Base-by-base conservation (phyloP, 164 flowering plant species). In the Vitis labrusca region DNA sequence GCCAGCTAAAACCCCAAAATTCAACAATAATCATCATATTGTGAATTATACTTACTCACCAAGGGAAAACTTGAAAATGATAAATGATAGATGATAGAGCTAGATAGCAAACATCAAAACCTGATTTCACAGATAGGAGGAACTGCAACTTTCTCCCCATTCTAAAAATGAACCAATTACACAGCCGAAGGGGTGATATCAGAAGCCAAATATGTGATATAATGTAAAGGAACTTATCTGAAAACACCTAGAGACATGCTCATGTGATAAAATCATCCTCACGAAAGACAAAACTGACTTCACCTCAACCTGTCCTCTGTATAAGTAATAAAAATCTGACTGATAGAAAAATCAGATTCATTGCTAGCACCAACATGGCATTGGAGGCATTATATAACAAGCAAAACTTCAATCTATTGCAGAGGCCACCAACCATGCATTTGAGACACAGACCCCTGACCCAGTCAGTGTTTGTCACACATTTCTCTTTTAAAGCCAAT, bases 381-480 rank as follows among this genome's bases (percentile, higher is more conserved):
- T 9, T 30, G 8, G 10, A 66, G 8, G 50, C 50, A 53, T 53
- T 30, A 16, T n/a, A 29, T 16, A 2, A 51, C n/a, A 57, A 63
- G 37, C 63, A 52, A 49, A 70, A 53, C 53, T 23, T 49, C 62
- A 63, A 61, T 63, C 27, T 23, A 27, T 54, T 9, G 61, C 16
- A 19, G 16, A 64, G 27, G 67, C 53, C 37, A 67, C 47, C 71
- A 67, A 23, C 65, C 58, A 67, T 59, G 53, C 55, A 32, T 54
- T 9, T 53, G 49, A 17, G 64, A 61, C 23, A 67, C 17, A 54
- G 66, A 53, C 67, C 50, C 71, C 65, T 66, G 27, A 50, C 67
- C 50, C 12, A 68, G 69, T 73, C 68, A 60, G 78, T 65, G 48
- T 64, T 10, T 37, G 54, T n/a, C 50, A 44, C 50, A 59, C 48